Percentiles rank a stretch among this genome's conserved stretches.
phyloP scores from a whole-genome alignment of 768 basidiomycete genomes.

The Cantharellus anzutake region DNA sequence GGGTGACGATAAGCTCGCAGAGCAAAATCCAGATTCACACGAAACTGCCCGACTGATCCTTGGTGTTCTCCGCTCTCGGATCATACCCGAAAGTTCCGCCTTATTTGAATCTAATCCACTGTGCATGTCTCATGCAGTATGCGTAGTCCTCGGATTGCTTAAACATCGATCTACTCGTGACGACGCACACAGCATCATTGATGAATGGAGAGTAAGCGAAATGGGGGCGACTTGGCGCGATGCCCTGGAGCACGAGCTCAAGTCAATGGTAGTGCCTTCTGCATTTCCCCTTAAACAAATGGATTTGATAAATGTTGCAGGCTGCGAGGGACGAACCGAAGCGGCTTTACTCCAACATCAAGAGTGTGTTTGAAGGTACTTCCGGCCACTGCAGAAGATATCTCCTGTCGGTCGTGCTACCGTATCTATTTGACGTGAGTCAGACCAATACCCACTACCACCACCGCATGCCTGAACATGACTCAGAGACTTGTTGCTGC shows the following conservation, averaged over 20 bases:
- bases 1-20: background rate
- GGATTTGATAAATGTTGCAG: background rate
- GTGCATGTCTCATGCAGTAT: background rate
- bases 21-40: background rate
- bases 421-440: constrained; percentile 4
- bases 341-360: background rate
- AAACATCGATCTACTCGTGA: background rate
- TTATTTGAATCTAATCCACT: background rate
- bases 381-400: background rate
- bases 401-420: background rate
- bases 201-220: no score
- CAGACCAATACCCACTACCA: background rate
- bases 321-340: background rate
- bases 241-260: background rate
- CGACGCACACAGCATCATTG: no score
- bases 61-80: background rate
- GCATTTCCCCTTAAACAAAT: no score
- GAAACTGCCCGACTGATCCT: background rate
- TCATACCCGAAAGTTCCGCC: background rate
- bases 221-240: background rate
- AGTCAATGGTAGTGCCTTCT: background rate
- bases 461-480: background rate
- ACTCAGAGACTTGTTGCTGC: constrained; percentile 18
- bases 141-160: background rate
- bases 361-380: background rate